Evolutionary conservation across 202 grass and related monocot genomes (phyloP), one percentile per base, ranked within the genome.

Genomic region (Eragrostis tef): DNA sequence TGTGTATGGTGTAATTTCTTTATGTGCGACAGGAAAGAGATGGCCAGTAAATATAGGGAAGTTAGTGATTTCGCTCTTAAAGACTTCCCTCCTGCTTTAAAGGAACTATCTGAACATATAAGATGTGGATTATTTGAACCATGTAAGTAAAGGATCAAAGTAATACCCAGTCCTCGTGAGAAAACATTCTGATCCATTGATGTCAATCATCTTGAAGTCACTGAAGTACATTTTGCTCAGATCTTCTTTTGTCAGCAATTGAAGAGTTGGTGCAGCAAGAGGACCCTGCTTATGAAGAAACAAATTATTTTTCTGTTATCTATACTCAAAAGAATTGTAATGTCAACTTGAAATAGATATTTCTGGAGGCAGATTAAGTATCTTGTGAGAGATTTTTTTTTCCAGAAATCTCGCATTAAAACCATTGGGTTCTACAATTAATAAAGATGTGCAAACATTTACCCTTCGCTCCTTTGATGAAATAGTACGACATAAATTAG

Each of bases 191-290:
- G 45, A 83, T 73, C 93, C 96, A 71, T 99, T 95, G 34, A 99
- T 99, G 59, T 99, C 96, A 88, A 89, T 83, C 53, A 86, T 86
- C 81, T 87, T 91, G 76, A 99, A 96, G 70, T 96, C 93, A 77
- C 96, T 86, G 58, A 99, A 99, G 72, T 96, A 99, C 83, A 99
- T 88, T 88, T 90, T 96, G 85, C 92, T 98, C 85, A 98, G 84
- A 86, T 98, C 89, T 54, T 91, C 96, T 64, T 93, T 98, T 26
- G 92, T 93, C 51, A 98, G 74, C 54, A 87, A 42, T 66, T 99
- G 96, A 74, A 99, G 93, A 80, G 88, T 89, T 73, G 87, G 89
- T 84, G 85, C 93, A 57, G 96, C 90, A 70, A 99, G 85, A 85
- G 96, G 96, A 75, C 96, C 96, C 96, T 99, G 74, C 1, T 72